Evolutionary conservation across 345 rosid genomes (phyloP), one percentile per base, ranked within the genome.

Genomic region (Moringa oleifera): DNA sequence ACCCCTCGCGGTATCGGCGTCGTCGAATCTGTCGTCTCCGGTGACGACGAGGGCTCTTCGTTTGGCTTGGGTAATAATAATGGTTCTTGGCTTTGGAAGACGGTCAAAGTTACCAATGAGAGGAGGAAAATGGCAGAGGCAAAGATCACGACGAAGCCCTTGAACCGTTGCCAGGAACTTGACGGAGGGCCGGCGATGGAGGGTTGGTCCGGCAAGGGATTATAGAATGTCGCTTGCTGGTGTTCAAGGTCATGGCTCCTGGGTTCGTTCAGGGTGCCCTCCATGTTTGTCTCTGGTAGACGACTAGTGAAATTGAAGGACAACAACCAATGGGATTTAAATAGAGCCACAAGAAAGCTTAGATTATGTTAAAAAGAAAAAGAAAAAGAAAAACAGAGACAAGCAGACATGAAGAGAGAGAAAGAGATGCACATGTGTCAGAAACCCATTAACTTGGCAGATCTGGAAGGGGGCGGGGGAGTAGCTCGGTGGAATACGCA

Each of bases 191-290:
- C 63, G 7, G 17, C 21, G 6, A 2, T 15, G 54, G 61, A 65
- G 20, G 79, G 72, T 1, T 60, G 57, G 24, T 81, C 76, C 37
- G 64, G 80, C 77, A 87, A 76, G 51, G 74, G 77, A 62, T 66
- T 65, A 75, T 77, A 72, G 22, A 23, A 46, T 19, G 79, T 23
- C 0, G 69, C 46, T 37, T 62, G 53, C 6, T 59, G 16, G 12
- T 41, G 16, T 41, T 41, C 47, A 41, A 41, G 47, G 47, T 41
- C 47, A 41, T 41, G 33, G 8, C 8, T 28, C 8, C 5, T 28
- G 47, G 47, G 9, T 15, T 41, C 12, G 47, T 15, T 41, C 12
- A 4, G 33, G 33, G 62, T 33, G 24, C 62, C 58, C 24, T 68
- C 73, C 77, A 79, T 77, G 45, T 36, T 24, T 15, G 49, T 15